These are phyloP conservation scores for Symbiodinium pilosum DNA, from an alignment of 73 alveolate genomes.

Conservation along the genomic window DNA sequence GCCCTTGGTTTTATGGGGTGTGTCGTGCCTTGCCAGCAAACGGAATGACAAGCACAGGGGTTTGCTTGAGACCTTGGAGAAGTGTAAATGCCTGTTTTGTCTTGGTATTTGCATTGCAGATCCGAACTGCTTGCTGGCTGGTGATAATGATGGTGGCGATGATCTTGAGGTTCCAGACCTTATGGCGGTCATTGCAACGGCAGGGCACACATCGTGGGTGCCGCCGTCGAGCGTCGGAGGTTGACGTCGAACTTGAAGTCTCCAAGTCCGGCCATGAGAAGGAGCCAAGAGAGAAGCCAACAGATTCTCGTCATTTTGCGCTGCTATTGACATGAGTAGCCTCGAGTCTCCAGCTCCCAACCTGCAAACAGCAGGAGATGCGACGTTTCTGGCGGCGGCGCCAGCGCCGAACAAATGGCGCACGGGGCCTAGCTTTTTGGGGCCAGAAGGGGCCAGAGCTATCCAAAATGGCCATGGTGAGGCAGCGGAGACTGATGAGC, in stretches of 20 bases:
- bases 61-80: not conserved
- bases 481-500: not conserved
- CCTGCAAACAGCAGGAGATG: not conserved
- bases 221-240: not conserved
- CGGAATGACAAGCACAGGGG: not conserved
- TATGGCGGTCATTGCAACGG: not conserved
- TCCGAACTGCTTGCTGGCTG: no score
- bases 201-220: not conserved
- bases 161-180: not conserved
- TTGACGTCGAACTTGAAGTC: not conserved
- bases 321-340: no score
- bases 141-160: no score
- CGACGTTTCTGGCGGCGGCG: not conserved
- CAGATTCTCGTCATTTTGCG: no score
- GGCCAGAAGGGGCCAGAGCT: not conserved
- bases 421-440: not conserved
- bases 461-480: not conserved
- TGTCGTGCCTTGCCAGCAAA: not conserved
- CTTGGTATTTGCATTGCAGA: no score
- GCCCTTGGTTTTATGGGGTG: not conserved
- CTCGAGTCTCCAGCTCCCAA: no score
- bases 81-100: not conserved
- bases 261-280: not conserved
- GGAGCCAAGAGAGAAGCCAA: constrained; percentile 5
- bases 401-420: not conserved